phyloP scores from a whole-genome alignment of 495 filamentous ascomycete species.

The Penicillium ochrochloron region DNA sequence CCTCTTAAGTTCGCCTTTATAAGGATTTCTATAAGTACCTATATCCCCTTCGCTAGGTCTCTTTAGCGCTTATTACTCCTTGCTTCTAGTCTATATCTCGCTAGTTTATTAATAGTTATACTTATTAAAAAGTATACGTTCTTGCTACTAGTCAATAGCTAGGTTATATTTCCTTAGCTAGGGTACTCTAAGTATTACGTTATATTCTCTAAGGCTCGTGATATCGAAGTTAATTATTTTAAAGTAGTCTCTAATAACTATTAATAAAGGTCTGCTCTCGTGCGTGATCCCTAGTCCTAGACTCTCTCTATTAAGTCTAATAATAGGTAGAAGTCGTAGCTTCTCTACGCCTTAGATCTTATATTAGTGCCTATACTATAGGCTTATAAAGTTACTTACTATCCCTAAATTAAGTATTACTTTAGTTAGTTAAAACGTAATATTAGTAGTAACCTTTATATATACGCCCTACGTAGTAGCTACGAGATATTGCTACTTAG shows the following conservation, averaged over 20 bases:
- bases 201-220: too few relatives aligned
- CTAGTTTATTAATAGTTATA: not conserved
- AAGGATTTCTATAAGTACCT: conserved; percentile 9
- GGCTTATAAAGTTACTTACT: conserved; percentile 7
- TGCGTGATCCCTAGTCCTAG: too few relatives aligned
- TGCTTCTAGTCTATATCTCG: too few relatives aligned
- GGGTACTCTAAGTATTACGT: conserved; percentile 4
- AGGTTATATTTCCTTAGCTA: not conserved
- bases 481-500: not conserved
- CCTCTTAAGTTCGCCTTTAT: conserved; percentile 4
- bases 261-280: too few relatives aligned
- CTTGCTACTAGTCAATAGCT: not conserved
- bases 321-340: not conserved
- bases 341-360: not conserved
- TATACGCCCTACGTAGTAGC: not conserved
- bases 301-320: too few relatives aligned
- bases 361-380: not conserved
- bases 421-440: conserved; percentile 1
- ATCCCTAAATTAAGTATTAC: conserved; percentile 3
- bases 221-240: too few relatives aligned
- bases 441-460: not conserved
- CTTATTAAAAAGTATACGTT: not conserved
- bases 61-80: not conserved
- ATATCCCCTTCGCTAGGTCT: not conserved
- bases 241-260: too few relatives aligned